Evolutionary conservation across 2,329 filamentous ascomycete species (phyloP), one percentile per base, ranked within the genome.

Genomic region (Fusarium sublunatum): DNA sequence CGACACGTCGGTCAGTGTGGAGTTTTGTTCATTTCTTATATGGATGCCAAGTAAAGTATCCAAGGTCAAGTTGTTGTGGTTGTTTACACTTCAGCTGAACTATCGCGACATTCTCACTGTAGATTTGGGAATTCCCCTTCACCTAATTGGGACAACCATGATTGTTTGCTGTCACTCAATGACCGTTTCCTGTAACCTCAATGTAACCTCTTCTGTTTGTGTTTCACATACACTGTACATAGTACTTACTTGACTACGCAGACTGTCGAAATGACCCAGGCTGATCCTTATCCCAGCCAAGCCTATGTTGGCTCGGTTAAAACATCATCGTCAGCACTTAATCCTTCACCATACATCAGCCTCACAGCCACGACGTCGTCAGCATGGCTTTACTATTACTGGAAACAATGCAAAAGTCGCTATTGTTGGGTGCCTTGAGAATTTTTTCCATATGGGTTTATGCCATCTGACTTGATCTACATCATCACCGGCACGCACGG

Each of bases 111-210:
- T 19, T 19, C 19, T 19, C 19, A 19, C 19, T 19, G 19, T 19
- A 19, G 19, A 19, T 19, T 19, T 19, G 19, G 19, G 19, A 19
- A 3, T 34, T 34, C 10, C n/a, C 31, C 10, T 31, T 28, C 43
- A 22, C 25, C 45, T 39, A 60, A 51, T 50, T 59, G 52, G 62
- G 61, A 68, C 61, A 67, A 38, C 41, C 49, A 64, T 31, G 26
- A 62, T 50, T 67, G 65, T 70, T 70, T 70, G 67, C 40, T 46
- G 67, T 70, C 50, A 53, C 47, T 55, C 67, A 70, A 65, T 69
- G 44, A 52, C 63, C 67, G 67, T 68, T 70, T 70, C 40, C 46
- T 48, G 55, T 66, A 55, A 57, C 60, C 45, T 36, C 25, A 24
- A 61, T 61, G 52, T 59, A 53, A 62, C 63, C 35, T 53, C 22